Conservation (phyloP, 2,329 filamentous ascomycete genomes). For the Fusarium oligoseptatum region DNA sequence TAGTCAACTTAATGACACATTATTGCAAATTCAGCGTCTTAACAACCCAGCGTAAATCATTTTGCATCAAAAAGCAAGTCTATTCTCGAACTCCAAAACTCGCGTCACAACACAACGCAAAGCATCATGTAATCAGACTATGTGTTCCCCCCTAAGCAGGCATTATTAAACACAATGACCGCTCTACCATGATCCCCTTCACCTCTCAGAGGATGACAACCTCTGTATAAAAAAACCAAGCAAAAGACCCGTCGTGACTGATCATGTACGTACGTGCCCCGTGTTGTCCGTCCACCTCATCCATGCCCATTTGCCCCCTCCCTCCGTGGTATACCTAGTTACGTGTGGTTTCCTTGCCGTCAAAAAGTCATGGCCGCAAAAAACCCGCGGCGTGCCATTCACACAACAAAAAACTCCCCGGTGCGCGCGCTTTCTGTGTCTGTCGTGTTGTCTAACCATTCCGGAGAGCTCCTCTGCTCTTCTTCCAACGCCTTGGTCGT, state of each 20-base stretch:
- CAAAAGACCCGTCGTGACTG: constrained; percentile 28
- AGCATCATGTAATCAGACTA: neutral
- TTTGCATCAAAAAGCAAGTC: neutral
- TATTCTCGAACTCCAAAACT: constrained; percentile 6
- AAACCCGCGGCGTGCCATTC: constrained; percentile 26
- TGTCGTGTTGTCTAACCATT: constrained; percentile 32
- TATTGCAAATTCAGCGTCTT: neutral
- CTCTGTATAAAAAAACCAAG: constrained; percentile 14
- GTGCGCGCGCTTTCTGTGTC: constrained; percentile 21
- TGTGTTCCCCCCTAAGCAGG: neutral
- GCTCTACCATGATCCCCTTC: neutral
- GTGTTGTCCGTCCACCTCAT: constrained; percentile 14
- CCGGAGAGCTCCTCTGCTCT: constrained; percentile 28
- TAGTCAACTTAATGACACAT: neutral
- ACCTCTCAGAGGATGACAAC: neutral
- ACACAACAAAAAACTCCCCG: constrained; percentile 37
- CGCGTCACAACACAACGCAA: neutral
- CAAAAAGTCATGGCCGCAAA: constrained; percentile 40
- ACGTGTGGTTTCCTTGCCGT: constrained; percentile 29
- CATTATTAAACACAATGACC: constrained; percentile 3
- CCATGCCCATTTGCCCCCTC: constrained; percentile 21
- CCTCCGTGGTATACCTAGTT: constrained; percentile 39
- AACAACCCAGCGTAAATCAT: neutral
- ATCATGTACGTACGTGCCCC: constrained; percentile 29
- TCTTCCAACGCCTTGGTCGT: constrained; percentile 31